These are phyloP conservation scores for Balansia obtecta DNA, from an alignment of 2,329 filamentous ascomycete species.

Conservation along the genomic window DNA sequence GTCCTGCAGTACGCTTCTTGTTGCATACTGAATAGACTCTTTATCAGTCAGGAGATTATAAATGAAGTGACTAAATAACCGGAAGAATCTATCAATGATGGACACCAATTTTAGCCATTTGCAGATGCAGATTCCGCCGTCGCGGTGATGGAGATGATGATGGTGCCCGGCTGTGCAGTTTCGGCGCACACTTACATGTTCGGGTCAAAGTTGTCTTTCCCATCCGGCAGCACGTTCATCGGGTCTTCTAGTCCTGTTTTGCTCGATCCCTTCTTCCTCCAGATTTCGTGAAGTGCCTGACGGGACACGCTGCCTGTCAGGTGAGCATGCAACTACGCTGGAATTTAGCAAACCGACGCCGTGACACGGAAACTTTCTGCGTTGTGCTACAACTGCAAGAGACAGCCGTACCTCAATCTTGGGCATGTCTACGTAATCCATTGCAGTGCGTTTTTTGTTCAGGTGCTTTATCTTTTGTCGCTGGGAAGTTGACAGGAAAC, in stretches of 20 bases:
- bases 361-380: neutral
- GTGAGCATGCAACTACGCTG: conserved; percentile 60
- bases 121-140: neutral
- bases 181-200: conserved; percentile 40
- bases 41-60: conserved; percentile 60
- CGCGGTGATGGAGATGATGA: neutral
- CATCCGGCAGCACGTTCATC: conserved; percentile 51
- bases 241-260: conserved; percentile 53
- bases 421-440: conserved; percentile 37
- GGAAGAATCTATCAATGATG: conserved; percentile 49
- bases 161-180: neutral
- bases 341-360: neutral
- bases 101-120: neutral
- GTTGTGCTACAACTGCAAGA: neutral
- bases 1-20: conserved; percentile 48
- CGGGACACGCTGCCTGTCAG: conserved; percentile 68
- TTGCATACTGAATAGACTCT: conserved; percentile 47
- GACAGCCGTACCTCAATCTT: conserved; percentile 38
- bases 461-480: too few relatives aligned
- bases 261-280: conserved; percentile 42
- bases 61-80: conserved; percentile 67
- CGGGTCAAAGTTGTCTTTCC: conserved; percentile 60
- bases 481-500: too few relatives aligned
- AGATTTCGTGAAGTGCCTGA: conserved; percentile 61
- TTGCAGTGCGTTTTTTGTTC: conserved; percentile 5